phyloP scores from a whole-genome alignment of 2,329 filamentous ascomycete species.

The Trichoderma koningiopsis region DNA sequence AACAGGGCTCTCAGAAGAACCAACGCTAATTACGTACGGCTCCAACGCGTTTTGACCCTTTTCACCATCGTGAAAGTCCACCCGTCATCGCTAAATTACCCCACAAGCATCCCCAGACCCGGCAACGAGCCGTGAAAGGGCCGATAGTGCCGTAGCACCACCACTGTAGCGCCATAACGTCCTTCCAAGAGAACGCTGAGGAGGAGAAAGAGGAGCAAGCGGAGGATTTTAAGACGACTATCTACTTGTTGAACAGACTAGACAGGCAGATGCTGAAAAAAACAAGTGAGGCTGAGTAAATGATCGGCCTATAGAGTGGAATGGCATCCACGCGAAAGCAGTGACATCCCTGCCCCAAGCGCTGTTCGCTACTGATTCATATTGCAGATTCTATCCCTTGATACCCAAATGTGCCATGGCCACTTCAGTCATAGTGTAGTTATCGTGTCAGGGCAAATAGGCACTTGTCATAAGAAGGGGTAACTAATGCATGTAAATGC shows the following conservation, averaged over 20 bases:
- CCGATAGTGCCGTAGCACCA: slow-evolving; percentile 18
- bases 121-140: slow-evolving; percentile 21
- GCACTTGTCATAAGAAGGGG: not conserved
- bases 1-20: not conserved
- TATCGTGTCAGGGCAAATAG: not conserved
- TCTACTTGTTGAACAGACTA: not conserved
- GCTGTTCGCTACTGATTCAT: not conserved
- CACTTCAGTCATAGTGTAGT: not conserved
- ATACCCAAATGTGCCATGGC: not conserved
- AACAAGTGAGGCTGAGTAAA: not conserved
- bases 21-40: slow-evolving; percentile 19
- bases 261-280: not conserved
- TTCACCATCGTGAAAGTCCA: not conserved
- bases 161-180: not conserved
- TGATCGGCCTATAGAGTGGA: not conserved
- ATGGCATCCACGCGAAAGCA: not conserved
- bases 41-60: not conserved
- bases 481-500: not conserved
- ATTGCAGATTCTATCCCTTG: not conserved
- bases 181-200: not conserved
- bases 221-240: not conserved
- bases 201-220: not conserved
- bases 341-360: not conserved
- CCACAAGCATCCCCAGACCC: slow-evolving; percentile 18
- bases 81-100: not conserved